Evolutionary conservation across 805 yeast species (phyloP).

Genomic region (Lachancea cidri): DNA sequence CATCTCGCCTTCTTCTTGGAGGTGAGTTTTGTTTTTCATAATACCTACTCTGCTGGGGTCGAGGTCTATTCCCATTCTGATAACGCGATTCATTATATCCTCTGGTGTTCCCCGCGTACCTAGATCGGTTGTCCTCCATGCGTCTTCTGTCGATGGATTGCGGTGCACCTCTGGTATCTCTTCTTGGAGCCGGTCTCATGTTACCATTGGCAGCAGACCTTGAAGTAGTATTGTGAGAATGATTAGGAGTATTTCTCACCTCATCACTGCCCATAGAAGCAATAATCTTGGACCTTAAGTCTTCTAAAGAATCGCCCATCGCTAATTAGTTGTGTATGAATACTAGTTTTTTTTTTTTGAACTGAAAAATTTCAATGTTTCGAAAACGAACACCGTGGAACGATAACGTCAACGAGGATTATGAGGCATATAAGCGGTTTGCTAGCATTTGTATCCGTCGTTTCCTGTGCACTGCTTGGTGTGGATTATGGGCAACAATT

Average conservation of each 20-base stretch:
- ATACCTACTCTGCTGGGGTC: conserved; percentile 12
- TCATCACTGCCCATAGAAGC: conserved; percentile 19
- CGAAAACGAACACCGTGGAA: conserved; percentile 1
- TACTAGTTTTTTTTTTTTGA: background rate
- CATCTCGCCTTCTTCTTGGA: conserved; percentile 11
- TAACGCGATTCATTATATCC: conserved; percentile 2
- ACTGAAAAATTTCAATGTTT: background rate
- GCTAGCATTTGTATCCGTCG: background rate
- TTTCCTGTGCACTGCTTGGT: conserved; percentile 48
- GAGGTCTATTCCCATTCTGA: conserved; percentile 1
- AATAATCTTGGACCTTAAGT: conserved; percentile 24
- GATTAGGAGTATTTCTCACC: conserved; percentile 1
- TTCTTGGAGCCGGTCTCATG: conserved; percentile 2
- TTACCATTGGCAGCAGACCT: conserved; percentile 1
- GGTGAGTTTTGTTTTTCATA: conserved; percentile 13
- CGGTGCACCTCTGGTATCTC: conserved; percentile 5
- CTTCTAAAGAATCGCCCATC: conserved; percentile 15
- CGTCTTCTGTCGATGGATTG: conserved; percentile 1
- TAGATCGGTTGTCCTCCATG: conserved; percentile 2
- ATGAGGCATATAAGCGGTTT: background rate
- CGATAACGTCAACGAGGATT: conserved; percentile 2
- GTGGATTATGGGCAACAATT: conserved; percentile 85
- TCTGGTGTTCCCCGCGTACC: conserved; percentile 3
- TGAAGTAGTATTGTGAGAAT: no score
- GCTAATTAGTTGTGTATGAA: background rate